These are phyloP conservation scores for Pelargonium myrrhifolium DNA, from an alignment of 441 rosid species.

Conservation along the genomic window DNA sequence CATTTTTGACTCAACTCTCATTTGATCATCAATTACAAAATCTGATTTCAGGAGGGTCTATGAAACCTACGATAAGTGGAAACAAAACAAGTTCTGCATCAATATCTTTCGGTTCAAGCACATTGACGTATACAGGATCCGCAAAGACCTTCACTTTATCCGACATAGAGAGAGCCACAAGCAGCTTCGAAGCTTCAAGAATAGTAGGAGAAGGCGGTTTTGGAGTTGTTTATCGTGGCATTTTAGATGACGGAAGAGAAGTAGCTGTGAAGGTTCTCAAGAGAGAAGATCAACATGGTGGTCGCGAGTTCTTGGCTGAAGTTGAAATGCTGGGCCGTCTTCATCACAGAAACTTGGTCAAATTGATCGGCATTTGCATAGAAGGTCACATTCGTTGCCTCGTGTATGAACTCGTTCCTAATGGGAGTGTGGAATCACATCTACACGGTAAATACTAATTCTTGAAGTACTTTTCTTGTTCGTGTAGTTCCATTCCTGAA, in stretches of 20 bases:
- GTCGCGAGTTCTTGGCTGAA: slow-evolving; percentile 89
- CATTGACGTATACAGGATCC: slow-evolving; percentile 68
- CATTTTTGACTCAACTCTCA: background rate
- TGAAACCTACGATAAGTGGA: slow-evolving; percentile 28
- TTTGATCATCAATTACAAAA: too few relatives aligned
- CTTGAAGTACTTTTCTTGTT: background rate
- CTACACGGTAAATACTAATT: slow-evolving; percentile 56
- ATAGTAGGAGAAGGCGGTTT: slow-evolving; percentile 94
- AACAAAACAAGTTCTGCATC: slow-evolving; percentile 67
- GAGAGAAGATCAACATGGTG: slow-evolving; percentile 88
- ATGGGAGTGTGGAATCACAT: slow-evolving; percentile 96
- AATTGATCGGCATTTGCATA: slow-evolving; percentile 81
- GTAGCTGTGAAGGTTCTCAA: slow-evolving; percentile 88
- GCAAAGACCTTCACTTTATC: slow-evolving; percentile 69
- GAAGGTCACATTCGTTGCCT: slow-evolving; percentile 79
- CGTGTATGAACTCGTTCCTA: slow-evolving; percentile 87
- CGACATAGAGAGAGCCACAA: slow-evolving; percentile 73
- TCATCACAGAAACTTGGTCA: slow-evolving; percentile 90
- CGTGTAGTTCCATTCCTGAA: too few relatives aligned
- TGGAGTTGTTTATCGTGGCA: slow-evolving; percentile 72
- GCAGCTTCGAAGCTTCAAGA: slow-evolving; percentile 57
- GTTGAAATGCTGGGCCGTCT: slow-evolving; percentile 97
- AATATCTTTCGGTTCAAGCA: slow-evolving; percentile 77
- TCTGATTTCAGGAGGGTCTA: slow-evolving; percentile 35
- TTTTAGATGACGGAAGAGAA: slow-evolving; percentile 72